Evolutionary conservation across 2,329 filamentous ascomycete species (phyloP).

Genomic region (Cercospora zeae-maydis): DNA sequence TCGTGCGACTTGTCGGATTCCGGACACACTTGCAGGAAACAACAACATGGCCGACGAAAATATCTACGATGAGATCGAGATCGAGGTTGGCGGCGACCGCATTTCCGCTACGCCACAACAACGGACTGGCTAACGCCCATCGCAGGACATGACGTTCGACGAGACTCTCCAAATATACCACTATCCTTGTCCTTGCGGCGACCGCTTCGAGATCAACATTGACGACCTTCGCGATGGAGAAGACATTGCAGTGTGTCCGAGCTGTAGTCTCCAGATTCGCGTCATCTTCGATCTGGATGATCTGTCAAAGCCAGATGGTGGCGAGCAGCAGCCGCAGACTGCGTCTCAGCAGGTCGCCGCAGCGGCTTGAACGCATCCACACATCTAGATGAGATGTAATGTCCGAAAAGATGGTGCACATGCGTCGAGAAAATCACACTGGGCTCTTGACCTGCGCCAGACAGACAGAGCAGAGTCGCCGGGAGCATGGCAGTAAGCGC

Average conservation of each 20-base stretch:
- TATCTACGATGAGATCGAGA: slow-evolving; percentile 97
- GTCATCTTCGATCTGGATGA: slow-evolving; percentile 79
- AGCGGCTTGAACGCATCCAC: slow-evolving; percentile 18
- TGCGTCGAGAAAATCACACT: neutral
- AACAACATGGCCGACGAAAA: slow-evolving; percentile 31
- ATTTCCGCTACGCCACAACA: neutral
- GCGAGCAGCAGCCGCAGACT: slow-evolving; percentile 13
- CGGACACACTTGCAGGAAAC: neutral
- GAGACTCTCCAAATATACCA: slow-evolving; percentile 79
- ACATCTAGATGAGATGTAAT: neutral
- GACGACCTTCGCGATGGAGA: slow-evolving; percentile 81
- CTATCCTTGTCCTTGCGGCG: slow-evolving; percentile 95
- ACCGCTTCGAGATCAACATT: slow-evolving; percentile 87
- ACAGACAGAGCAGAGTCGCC: neutral
- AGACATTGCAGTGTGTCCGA: slow-evolving; percentile 95
- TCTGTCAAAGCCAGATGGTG: slow-evolving; percentile 47
- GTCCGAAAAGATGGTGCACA: neutral
- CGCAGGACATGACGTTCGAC: slow-evolving; percentile 86
- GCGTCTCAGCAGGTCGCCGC: slow-evolving; percentile 10
- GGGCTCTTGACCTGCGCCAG: neutral
- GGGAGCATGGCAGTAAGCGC: no score
- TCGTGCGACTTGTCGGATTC: neutral
- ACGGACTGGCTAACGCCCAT: neutral
- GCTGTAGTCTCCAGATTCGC: slow-evolving; percentile 92
- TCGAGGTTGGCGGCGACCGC: slow-evolving; percentile 56